Conservation (phyloP, 2,329 filamentous ascomycete species). For the Scedosporium apiospermum region DNA sequence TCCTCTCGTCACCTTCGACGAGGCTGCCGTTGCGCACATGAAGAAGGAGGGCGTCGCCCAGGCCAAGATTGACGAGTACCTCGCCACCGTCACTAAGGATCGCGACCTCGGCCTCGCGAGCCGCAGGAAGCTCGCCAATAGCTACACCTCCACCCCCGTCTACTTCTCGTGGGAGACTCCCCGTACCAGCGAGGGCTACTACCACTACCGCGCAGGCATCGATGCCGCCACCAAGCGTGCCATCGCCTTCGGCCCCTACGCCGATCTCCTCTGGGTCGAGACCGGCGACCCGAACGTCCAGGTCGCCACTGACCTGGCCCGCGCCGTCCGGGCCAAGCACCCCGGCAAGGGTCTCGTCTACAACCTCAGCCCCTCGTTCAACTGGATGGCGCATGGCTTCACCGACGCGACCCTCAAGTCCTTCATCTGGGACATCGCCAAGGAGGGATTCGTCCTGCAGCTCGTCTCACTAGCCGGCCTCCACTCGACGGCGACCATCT, state of each 20-base stretch:
- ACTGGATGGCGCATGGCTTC: slow-evolving; percentile 97
- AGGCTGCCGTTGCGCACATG: slow-evolving; percentile 73
- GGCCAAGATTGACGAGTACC: slow-evolving; percentile 58
- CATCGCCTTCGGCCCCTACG: slow-evolving; percentile 82
- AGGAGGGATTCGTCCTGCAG: slow-evolving; percentile 69
- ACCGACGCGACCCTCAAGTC: slow-evolving; percentile 70
- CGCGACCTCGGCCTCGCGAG: slow-evolving; percentile 69
- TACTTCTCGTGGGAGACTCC: slow-evolving; percentile 88
- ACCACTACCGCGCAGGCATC: slow-evolving; percentile 82
- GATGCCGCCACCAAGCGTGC: slow-evolving; percentile 84
- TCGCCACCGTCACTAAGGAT: slow-evolving; percentile 49
- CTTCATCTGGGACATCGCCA: slow-evolving; percentile 94
- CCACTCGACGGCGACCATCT: slow-evolving; percentile 55
- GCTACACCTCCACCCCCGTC: slow-evolving; percentile 58
- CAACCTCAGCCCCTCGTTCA: slow-evolving; percentile 94
- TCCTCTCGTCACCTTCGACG: slow-evolving; percentile 82
- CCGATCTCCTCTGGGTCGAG: slow-evolving; percentile 95
- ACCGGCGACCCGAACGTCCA: slow-evolving; percentile 80
- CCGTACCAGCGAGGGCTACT: slow-evolving; percentile 86
- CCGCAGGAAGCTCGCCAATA: slow-evolving; percentile 62
- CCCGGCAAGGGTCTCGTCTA: slow-evolving; percentile 89
- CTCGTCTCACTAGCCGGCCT: slow-evolving; percentile 57
- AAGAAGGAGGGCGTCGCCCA: slow-evolving; percentile 53
- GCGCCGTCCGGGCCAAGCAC: slow-evolving; percentile 58
- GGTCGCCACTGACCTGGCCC: slow-evolving; percentile 66